A percentile compares a stretch with the other conserved stretches of the same genome.
Evolutionary conservation across 192 early-diverging fungal genomes (phyloP).

Genomic region (Gryganskiella cystojenkinii): DNA sequence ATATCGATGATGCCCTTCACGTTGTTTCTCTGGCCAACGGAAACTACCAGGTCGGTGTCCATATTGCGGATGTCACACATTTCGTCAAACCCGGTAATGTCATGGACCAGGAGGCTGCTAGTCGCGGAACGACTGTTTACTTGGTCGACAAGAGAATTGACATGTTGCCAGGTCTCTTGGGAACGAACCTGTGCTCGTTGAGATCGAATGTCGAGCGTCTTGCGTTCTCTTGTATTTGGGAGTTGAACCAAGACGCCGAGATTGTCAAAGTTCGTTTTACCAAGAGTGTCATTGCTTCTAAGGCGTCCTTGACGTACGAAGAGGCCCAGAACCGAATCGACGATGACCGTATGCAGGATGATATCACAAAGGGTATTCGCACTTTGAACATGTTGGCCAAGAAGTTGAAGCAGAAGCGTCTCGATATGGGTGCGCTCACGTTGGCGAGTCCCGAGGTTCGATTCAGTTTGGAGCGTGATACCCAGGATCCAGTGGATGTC

Average conservation of each 20-base stretch:
- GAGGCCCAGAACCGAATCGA: conserved; percentile 91
- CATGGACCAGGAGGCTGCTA: conserved; percentile 87
- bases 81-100: conserved; percentile 87
- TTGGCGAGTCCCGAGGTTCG: conserved; percentile 92
- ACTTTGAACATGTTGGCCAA: conserved; percentile 83
- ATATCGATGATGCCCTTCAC: conserved; percentile 99
- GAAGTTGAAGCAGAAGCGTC: conserved; percentile 79
- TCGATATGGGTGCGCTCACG: conserved; percentile 90
- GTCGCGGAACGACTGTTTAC: conserved; percentile 94
- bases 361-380: conserved; percentile 77
- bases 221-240: conserved; percentile 92
- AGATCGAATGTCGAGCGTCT: conserved; percentile 90
- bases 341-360: conserved; percentile 71
- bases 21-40: conserved; percentile 82
- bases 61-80: conserved; percentile 97
- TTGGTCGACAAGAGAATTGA: conserved; percentile 91
- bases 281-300: conserved; percentile 90
- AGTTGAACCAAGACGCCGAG: conserved; percentile 66
- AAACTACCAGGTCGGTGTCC: conserved; percentile 88
- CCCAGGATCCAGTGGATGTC: conserved; percentile 94
- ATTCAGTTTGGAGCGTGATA: conserved; percentile 90
- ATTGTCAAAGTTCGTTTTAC: conserved; percentile 86
- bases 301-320: conserved; percentile 94
- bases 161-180: conserved; percentile 93
- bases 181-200: conserved; percentile 82